Evolutionary conservation across 495 filamentous ascomycete genomes (phyloP), one percentile per base, ranked within the genome.

Genomic region (Mycothermus thermophilus): DNA sequence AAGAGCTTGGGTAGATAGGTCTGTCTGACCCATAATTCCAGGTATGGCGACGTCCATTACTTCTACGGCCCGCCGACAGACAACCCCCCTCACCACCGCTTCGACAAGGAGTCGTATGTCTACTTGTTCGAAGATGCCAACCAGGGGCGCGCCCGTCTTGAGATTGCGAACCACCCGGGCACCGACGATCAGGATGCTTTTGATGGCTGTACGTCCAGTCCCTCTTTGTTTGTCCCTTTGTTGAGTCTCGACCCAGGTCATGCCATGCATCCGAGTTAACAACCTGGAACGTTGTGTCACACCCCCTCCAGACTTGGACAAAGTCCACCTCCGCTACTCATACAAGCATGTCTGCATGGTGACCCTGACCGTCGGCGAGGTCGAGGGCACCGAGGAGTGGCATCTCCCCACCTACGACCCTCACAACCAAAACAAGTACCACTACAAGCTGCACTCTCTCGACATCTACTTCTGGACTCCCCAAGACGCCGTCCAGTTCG

Each of bases 391-490:
- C 41, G 58, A 63, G 26, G 75, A 87, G 52, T 94, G 86, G 86
- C 76, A 78, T 51, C 69, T 93, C 8, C 77, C 82, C 2, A 74
- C 70, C 6, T 75, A 62, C 42, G 80, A 88, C 45, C 71, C 71
- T 8, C 64, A 67, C 14, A 77, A 79, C 48, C 69, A 83, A 43
- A 72, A 67, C 23, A 77, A 75, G 41, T 80, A 80, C 37, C 66
- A 80, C 34, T 78, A 82, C 52, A 77, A 74, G 40, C 62, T 94
- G 1, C 79, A 92, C 48, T 83, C 82, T 2, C 42, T 93, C 35
- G 86, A 94, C 51, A 69, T 93, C 25, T 94, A 94, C 55, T 87
- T 93, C 57, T 93, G 83, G 82, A 83, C 71, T 1, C 60, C 69
- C 32, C 69, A 78, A 20, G 86, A 93, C 55, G 79, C 79, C 3